A percentile compares a stretch with the other conserved stretches of the same genome.
Evolutionary conservation across 495 filamentous ascomycete genomes (phyloP).

Genomic region (Trichoderma orchidacearum): DNA sequence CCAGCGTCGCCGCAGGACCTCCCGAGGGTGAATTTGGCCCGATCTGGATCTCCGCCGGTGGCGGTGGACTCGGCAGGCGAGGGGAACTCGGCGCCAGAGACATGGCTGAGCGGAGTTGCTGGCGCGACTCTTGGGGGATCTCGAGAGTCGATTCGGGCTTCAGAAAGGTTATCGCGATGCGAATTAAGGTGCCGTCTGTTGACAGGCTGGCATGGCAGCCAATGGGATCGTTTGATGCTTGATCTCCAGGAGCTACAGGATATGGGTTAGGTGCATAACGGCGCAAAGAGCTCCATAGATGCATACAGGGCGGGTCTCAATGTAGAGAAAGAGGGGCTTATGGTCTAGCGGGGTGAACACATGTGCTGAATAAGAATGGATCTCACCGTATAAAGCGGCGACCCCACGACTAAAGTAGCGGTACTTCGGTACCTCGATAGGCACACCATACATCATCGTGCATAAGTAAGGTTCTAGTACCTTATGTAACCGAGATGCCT

Average conservation of each 20-base stretch:
- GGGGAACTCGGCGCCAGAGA: slow-evolving; percentile 66
- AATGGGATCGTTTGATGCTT: background rate
- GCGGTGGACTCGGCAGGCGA: slow-evolving; percentile 77
- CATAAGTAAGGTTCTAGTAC: background rate
- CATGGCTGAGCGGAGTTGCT: slow-evolving; percentile 17
- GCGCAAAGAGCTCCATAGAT: background rate
- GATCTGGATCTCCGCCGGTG: slow-evolving; percentile 81
- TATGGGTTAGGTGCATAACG: background rate
- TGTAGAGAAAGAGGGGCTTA: background rate
- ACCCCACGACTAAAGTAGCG: too few relatives aligned
- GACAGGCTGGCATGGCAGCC: background rate
- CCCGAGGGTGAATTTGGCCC: slow-evolving; percentile 67
- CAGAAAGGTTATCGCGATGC: slow-evolving; percentile 1
- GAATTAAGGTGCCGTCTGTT: background rate
- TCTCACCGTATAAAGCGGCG: too few relatives aligned
- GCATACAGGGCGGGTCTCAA: background rate
- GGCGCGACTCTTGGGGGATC: background rate
- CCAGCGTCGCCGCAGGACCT: slow-evolving; percentile 35
- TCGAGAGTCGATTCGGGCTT: background rate
- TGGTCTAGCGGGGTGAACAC: background rate
- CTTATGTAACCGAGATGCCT: background rate
- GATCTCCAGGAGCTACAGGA: background rate
- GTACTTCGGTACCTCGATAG: too few relatives aligned
- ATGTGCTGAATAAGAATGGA: too few relatives aligned
- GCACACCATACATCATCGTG: background rate